Evolutionary conservation across 768 basidiomycete species (phyloP).

Genomic region (Amanita exitialis): DNA sequence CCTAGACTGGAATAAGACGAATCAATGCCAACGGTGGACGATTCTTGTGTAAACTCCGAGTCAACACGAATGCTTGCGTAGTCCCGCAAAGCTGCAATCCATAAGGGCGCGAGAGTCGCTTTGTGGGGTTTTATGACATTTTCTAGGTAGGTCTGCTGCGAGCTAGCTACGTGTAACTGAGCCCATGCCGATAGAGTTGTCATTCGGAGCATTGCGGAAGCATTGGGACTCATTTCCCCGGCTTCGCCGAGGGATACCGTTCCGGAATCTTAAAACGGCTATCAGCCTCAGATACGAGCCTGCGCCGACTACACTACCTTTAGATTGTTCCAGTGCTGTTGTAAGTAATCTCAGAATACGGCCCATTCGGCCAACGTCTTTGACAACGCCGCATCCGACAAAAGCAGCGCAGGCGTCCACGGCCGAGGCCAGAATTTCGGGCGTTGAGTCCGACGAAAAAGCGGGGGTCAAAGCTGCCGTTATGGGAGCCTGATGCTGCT

Average conservation of each 20-base stretch:
- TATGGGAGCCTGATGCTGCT: slow-evolving; percentile 97
- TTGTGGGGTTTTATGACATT: slow-evolving; percentile 80
- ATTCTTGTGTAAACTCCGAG: slow-evolving; percentile 75
- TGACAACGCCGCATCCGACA: slow-evolving; percentile 90
- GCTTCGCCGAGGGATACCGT: slow-evolving; percentile 82
- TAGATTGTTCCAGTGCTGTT: slow-evolving; percentile 80
- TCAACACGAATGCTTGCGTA: slow-evolving; percentile 88
- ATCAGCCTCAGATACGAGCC: not conserved
- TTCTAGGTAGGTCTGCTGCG: slow-evolving; percentile 63
- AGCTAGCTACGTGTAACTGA: slow-evolving; percentile 73
- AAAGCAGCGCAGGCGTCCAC: slow-evolving; percentile 92
- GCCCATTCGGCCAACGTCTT: slow-evolving; percentile 86
- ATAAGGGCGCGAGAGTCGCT: slow-evolving; percentile 64
- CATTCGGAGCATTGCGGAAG: slow-evolving; percentile 88
- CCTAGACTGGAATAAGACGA: slow-evolving; percentile 82
- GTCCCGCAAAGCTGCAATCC: slow-evolving; percentile 84
- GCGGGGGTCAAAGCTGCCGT: slow-evolving; percentile 96
- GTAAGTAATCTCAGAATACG: slow-evolving; percentile 86
- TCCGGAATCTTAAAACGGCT: slow-evolving; percentile 49
- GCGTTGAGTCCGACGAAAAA: slow-evolving; percentile 90
- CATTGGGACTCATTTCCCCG: slow-evolving; percentile 84
- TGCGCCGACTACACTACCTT: slow-evolving; percentile 39
- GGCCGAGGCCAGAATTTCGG: slow-evolving; percentile 88
- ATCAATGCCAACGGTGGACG: slow-evolving; percentile 66
- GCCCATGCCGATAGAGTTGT: slow-evolving; percentile 95